Evolutionary conservation across 495 filamentous ascomycete genomes (phyloP).

Genomic region (Annulohypoxylon maeteangense): DNA sequence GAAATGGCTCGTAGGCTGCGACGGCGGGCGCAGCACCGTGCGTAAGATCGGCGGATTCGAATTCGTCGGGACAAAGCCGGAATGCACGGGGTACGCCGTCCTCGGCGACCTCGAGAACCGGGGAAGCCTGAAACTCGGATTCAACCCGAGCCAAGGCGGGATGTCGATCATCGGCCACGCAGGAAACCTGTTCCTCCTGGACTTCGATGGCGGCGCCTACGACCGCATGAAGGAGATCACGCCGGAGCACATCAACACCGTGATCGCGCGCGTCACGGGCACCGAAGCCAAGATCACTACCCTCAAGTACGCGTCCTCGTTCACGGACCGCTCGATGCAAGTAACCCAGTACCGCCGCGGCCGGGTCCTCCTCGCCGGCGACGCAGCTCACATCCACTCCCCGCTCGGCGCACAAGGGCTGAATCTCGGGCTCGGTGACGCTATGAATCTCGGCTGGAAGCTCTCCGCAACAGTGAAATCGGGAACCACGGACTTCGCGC

Average conservation of each 20-base stretch:
- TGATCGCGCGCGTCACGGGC: constrained; percentile 43
- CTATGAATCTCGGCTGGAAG: constrained; percentile 26
- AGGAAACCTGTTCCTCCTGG: constrained; percentile 26
- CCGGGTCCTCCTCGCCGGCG: constrained; percentile 21
- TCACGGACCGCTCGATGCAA: constrained; percentile 49
- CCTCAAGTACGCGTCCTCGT: constrained; percentile 41
- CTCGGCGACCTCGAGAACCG: constrained; percentile 41
- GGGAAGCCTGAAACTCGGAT: constrained; percentile 41
- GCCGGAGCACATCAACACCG: constrained; percentile 43
- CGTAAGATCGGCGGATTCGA: constrained; percentile 45
- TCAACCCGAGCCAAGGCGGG: constrained; percentile 27
- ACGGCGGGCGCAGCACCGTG: constrained; percentile 48
- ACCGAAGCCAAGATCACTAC: constrained; percentile 39
- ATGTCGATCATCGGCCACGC: constrained; percentile 35
- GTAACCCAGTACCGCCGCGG: constrained; percentile 26
- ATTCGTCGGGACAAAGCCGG: constrained; percentile 41
- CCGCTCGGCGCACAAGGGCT: constrained; percentile 19
- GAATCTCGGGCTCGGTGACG: constrained; percentile 21
- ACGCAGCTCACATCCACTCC: constrained; percentile 29
- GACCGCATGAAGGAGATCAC: constrained; percentile 44
- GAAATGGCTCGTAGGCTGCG: constrained; percentile 50
- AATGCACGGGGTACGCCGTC: constrained; percentile 39
- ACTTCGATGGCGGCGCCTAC: constrained; percentile 48
- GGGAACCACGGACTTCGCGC: constrained; percentile 6
- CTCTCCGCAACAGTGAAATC: constrained; percentile 4